Percentiles rank a stretch among this genome's conserved stretches.
These are phyloP conservation scores for Scutellaria baicalensis DNA, from an alignment of 257 asterid genomes.

Conservation along the genomic window DNA sequence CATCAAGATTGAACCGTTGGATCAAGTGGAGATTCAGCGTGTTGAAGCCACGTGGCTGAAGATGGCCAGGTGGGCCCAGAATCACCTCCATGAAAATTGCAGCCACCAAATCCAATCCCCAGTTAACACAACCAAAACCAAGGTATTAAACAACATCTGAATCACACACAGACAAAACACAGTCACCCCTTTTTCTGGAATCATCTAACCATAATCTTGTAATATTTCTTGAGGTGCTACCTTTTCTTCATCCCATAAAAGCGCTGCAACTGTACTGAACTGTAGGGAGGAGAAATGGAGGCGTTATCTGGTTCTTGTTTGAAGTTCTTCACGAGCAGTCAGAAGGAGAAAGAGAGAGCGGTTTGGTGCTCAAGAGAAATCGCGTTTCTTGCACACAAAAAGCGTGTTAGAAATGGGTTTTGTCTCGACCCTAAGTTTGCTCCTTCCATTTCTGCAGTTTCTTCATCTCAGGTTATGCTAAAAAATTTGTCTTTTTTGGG, in stretches of 20 bases:
- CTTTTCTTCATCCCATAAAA: neutral
- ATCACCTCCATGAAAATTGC: neutral
- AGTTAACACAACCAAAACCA: neutral
- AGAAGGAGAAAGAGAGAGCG: slow-evolving; percentile 14
- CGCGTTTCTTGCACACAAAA: slow-evolving; percentile 21
- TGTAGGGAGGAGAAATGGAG: slow-evolving; percentile 32
- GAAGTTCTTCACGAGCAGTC: slow-evolving; percentile 26
- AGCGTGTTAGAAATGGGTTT: slow-evolving; percentile 18
- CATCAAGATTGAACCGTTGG: slow-evolving; percentile 21
- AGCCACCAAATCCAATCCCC: neutral
- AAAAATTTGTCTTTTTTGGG: neutral
- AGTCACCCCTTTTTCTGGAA: neutral
- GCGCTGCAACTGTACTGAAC: neutral
- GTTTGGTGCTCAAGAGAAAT: slow-evolving; percentile 4
- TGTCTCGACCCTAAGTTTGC: slow-evolving; percentile 6
- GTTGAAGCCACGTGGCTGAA: slow-evolving; percentile 15
- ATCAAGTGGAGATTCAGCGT: slow-evolving; percentile 12
- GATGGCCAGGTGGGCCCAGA: neutral
- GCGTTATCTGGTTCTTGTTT: slow-evolving; percentile 31
- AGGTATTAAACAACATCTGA: neutral
- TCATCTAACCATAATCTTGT: neutral
- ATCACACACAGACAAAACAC: neutral
- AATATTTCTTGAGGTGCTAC: neutral
- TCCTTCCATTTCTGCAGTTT: slow-evolving; percentile 28
- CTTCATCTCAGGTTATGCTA: slow-evolving; percentile 32